Evolutionary conservation across 495 filamentous ascomycete species (phyloP).

Genomic region (Bacidia rubella): DNA sequence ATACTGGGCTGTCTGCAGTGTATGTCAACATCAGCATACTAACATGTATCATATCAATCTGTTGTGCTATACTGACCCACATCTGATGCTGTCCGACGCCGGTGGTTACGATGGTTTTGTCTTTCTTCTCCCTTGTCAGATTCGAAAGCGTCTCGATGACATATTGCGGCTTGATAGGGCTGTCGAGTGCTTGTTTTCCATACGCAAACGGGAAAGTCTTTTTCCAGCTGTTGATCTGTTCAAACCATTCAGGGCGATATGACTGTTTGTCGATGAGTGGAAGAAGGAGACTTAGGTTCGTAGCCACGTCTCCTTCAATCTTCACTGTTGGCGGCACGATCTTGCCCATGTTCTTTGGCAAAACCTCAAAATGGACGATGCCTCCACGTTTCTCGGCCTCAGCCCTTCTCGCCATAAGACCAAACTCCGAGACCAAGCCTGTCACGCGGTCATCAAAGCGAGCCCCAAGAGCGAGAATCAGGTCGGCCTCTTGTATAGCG

Average conservation of each 20-base stretch:
- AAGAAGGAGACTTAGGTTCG: slow-evolving; percentile 57
- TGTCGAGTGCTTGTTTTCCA: slow-evolving; percentile 52
- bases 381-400: slow-evolving; percentile 41
- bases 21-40: slow-evolving; percentile 48
- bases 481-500: slow-evolving; percentile 50
- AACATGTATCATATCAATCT: too few species aligned
- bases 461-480: slow-evolving; percentile 47
- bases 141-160: slow-evolving; percentile 72
- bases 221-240: slow-evolving; percentile 82
- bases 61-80: too few species aligned
- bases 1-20: slow-evolving; percentile 92
- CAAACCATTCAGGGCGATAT: slow-evolving; percentile 73
- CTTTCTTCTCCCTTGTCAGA: slow-evolving; percentile 56
- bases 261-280: slow-evolving; percentile 48
- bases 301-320: slow-evolving; percentile 47
- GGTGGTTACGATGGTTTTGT: slow-evolving; percentile 72
- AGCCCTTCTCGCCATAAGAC: slow-evolving; percentile 42
- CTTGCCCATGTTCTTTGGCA: slow-evolving; percentile 31
- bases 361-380: slow-evolving; percentile 52
- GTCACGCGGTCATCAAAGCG: slow-evolving; percentile 53
- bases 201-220: slow-evolving; percentile 49
- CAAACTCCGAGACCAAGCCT: slow-evolving; percentile 38
- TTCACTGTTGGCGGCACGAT: too few species aligned
- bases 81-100: too few species aligned
- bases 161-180: slow-evolving; percentile 76